A percentile compares a stretch with the other conserved stretches of the same genome.
Evolutionary conservation across 345 rosid genomes (phyloP).

Genomic region (Pseudoturritis turrita): DNA sequence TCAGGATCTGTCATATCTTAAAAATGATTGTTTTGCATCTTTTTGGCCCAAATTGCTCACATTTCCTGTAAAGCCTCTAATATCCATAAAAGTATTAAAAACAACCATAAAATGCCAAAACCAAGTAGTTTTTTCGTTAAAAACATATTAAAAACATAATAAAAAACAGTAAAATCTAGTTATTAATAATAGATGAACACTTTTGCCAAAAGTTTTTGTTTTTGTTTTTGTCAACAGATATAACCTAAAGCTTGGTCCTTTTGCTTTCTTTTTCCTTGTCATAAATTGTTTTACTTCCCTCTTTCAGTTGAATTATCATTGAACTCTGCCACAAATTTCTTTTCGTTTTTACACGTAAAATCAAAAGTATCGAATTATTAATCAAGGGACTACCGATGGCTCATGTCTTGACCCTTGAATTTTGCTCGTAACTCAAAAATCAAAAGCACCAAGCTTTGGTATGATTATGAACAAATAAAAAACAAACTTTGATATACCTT

Average conservation of each 20-base stretch:
- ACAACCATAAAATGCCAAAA: too few relatives aligned
- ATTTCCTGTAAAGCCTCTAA: too few relatives aligned
- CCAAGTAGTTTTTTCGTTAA: too few relatives aligned
- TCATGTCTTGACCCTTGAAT: neutral
- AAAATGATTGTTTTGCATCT: too few relatives aligned
- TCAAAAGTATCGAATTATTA: neutral
- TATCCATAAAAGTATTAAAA: too few relatives aligned
- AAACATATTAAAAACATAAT: too few relatives aligned
- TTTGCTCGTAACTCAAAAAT: neutral
- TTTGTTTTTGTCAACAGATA: too few relatives aligned
- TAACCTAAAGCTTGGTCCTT: too few relatives aligned
- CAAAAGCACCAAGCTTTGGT: neutral
- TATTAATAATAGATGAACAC: too few relatives aligned
- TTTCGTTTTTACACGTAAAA: neutral
- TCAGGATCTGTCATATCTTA: too few relatives aligned
- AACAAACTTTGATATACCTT: slow-evolving; percentile 8
- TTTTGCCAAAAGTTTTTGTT: neutral
- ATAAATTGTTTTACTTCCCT: neutral
- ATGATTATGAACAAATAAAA: neutral
- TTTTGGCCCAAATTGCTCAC: too few relatives aligned
- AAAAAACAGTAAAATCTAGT: too few relatives aligned
- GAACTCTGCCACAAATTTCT: slow-evolving; percentile 6
- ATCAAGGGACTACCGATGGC: neutral
- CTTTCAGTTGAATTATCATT: neutral
- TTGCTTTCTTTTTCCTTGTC: neutral